Percentiles rank a stretch among this genome's conserved stretches.
phyloP scores from a whole-genome alignment of 2,329 filamentous ascomycete species.

The Dryadomyces quercus-mongolicae region DNA sequence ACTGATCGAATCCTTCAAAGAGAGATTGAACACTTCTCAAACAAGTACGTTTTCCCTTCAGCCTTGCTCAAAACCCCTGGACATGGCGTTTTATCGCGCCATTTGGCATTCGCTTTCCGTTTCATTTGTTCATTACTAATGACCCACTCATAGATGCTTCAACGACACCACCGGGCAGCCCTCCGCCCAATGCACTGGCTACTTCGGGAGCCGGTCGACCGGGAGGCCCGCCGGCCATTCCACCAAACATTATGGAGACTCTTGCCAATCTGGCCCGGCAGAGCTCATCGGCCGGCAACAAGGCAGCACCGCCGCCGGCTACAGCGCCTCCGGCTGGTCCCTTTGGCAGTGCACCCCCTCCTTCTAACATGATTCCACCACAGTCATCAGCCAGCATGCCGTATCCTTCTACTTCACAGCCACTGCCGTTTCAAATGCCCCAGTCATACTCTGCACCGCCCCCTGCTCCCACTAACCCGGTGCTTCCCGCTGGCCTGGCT shows the following conservation, averaged over 20 bases:
- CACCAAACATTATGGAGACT: constrained; percentile 58
- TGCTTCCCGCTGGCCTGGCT: constrained; percentile 4
- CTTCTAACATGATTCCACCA: constrained; percentile 15
- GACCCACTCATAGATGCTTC: constrained; percentile 40
- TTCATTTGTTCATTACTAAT: background rate
- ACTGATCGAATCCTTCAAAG: constrained; percentile 73
- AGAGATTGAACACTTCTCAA: constrained; percentile 55
- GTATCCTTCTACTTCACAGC: constrained; percentile 24
- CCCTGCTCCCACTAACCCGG: constrained; percentile 17
- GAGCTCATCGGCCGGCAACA: constrained; percentile 35
- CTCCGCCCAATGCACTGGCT: constrained; percentile 33
- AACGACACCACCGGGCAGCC: constrained; percentile 59
- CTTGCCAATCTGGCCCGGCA: constrained; percentile 72
- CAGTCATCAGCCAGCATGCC: constrained; percentile 14
- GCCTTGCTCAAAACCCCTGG: constrained; percentile 4
- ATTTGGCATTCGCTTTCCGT: background rate
- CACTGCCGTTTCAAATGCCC: constrained; percentile 22
- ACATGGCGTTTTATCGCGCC: constrained; percentile 2
- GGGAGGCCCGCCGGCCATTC: constrained; percentile 26
- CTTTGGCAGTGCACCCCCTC: constrained; percentile 14
- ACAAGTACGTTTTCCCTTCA: constrained; percentile 44
- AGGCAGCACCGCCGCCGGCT: constrained; percentile 22
- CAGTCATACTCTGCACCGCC: constrained; percentile 3
- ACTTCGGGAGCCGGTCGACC: constrained; percentile 11
- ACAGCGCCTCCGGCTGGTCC: constrained; percentile 15